These are phyloP conservation scores for Dunaliella primolecta DNA, from an alignment of 139 green algal genomes.

Conservation along the genomic window DNA sequence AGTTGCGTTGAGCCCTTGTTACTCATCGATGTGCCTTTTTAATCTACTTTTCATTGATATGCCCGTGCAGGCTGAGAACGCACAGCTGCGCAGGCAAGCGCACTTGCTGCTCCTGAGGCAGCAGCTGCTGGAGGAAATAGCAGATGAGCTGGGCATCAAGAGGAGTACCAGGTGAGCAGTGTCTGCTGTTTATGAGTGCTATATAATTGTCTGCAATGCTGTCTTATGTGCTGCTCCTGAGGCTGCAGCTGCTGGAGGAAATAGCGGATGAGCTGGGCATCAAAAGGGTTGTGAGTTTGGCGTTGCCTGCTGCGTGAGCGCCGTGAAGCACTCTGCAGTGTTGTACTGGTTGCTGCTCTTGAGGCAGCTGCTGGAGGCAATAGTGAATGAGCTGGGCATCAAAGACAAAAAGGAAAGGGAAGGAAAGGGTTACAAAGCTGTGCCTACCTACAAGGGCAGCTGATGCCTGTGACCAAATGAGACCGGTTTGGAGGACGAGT, in stretches of 20 bases:
- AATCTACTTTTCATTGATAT: too few relatives aligned
- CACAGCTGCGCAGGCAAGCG: constrained; percentile 21
- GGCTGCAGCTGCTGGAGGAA: constrained; percentile 34
- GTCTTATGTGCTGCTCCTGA: constrained; percentile 14
- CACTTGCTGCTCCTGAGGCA: constrained; percentile 25
- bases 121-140: constrained; percentile 35
- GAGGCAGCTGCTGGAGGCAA: too few relatives aligned
- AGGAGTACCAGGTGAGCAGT: not conserved
- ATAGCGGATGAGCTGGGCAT: too few relatives aligned
- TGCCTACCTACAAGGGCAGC: not conserved
- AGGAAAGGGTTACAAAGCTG: not conserved
- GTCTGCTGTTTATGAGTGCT: not conserved
- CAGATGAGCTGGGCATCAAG: not conserved
- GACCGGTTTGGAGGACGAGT: too few relatives aligned
- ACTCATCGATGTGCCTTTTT: too few relatives aligned
- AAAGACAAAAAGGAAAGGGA: too few relatives aligned
- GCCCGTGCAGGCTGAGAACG: constrained; percentile 26
- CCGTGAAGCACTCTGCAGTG: too few relatives aligned
- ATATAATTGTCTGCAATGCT: not conserved
- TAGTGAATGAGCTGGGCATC: too few relatives aligned
- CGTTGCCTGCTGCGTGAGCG: too few relatives aligned
- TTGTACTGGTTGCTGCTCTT: too few relatives aligned
- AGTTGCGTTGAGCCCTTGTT: too few relatives aligned
- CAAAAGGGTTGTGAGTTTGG: not conserved
- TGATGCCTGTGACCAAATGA: too few relatives aligned